Evolutionary conservation across 768 basidiomycete genomes (phyloP).

Genomic region (Rhizopogon vinicolor): DNA sequence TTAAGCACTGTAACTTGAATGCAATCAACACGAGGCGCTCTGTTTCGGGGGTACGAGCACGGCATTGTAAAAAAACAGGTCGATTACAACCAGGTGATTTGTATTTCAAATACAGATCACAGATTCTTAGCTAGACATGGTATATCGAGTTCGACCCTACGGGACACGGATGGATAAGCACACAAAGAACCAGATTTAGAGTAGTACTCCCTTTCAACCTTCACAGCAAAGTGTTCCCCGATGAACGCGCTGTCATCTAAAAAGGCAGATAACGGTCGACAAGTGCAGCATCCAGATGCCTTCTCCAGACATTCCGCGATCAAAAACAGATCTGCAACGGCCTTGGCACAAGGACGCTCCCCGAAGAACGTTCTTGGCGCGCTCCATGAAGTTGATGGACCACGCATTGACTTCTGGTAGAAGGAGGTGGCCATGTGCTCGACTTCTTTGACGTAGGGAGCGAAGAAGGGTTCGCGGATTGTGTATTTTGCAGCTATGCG

Average conservation of each 20-base stretch:
- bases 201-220: conserved; percentile 21
- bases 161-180: conserved; percentile 2
- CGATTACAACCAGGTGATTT: not conserved
- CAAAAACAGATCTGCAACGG: conserved; percentile 23
- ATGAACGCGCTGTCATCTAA: conserved; percentile 28
- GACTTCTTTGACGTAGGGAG: conserved; percentile 32
- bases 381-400: conserved; percentile 32
- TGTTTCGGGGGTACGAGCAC: not conserved
- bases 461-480: conserved; percentile 27
- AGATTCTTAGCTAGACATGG: conserved; percentile 13
- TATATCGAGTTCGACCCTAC: conserved; percentile 28
- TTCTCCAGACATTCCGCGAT: conserved; percentile 26
- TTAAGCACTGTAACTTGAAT: not conserved
- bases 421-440: conserved; percentile 30
- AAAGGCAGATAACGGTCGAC: conserved; percentile 26
- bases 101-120: not conserved
- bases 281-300: conserved; percentile 22
- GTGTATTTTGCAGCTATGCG: conserved; percentile 30
- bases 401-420: conserved; percentile 31
- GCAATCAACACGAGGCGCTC: not conserved
- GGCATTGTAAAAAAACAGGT: not conserved
- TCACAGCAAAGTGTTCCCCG: conserved; percentile 23
- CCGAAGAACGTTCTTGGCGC: conserved; percentile 23
- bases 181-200: not conserved
- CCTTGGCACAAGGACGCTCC: conserved; percentile 28